Evolutionary conservation across 495 filamentous ascomycete genomes (phyloP).

Genomic region (Neurospora sp.): DNA sequence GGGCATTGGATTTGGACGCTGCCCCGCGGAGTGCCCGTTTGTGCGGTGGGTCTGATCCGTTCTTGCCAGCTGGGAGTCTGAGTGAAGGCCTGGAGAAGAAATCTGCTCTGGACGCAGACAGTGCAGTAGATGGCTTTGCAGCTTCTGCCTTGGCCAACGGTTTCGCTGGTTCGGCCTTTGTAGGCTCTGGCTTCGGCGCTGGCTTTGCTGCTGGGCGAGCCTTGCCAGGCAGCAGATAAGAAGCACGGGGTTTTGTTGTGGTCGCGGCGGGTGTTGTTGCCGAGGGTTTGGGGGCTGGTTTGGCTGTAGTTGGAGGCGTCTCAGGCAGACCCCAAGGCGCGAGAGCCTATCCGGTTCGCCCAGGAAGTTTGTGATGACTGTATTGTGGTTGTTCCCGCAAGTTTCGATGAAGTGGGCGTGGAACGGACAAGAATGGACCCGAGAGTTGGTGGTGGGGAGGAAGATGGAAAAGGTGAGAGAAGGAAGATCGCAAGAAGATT

Average conservation of each 20-base stretch:
- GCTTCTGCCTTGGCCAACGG: not conserved
- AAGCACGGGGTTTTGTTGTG: constrained; percentile 14
- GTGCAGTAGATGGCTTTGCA: constrained; percentile 7
- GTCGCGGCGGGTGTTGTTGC: constrained; percentile 12
- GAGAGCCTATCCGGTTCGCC: too few species aligned
- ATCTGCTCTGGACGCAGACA: not conserved
- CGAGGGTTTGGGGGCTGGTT: constrained; percentile 20
- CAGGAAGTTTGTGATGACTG: too few species aligned
- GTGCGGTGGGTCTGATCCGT: not conserved
- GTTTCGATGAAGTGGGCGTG: too few species aligned
- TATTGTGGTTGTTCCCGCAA: too few species aligned
- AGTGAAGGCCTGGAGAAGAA: not conserved
- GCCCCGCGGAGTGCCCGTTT: not conserved
- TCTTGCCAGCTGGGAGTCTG: not conserved
- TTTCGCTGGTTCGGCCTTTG: constrained; percentile 6
- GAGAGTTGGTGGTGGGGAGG: not conserved
- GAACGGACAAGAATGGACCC: too few species aligned
- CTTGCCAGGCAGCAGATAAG: constrained; percentile 26
- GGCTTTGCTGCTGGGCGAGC: constrained; percentile 12
- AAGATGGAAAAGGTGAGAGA: not conserved
- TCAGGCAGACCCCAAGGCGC: not conserved
- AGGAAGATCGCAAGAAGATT: not conserved
- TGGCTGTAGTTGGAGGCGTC: constrained; percentile 6
- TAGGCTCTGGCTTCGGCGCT: constrained; percentile 3
- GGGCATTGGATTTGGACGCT: not conserved